Base-by-base conservation (phyloP, 192 early-diverging fungal genomes). In the Pilaira anomala region DNA sequence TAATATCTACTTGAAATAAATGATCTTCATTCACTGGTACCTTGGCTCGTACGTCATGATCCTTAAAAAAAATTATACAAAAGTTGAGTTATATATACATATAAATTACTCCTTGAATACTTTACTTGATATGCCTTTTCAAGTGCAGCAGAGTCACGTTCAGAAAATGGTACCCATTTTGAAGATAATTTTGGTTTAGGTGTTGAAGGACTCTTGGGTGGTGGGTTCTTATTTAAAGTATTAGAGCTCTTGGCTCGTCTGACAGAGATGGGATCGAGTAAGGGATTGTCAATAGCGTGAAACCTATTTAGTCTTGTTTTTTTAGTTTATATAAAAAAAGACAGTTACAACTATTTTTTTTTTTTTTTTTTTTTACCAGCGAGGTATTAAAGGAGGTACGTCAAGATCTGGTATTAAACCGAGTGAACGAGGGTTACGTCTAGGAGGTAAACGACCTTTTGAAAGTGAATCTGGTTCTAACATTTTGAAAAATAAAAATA, bases 1-100 rank as follows among this genome's bases (percentile, higher is more conserved):
- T 65, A 21, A 94, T 83, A 70, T 91, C 80, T 22, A 91, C 91
- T 73, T 94, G 88, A 76, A 87, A 91, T 28, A 94, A 70, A 62
- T 85, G 71, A 62, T 94, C 91, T 61, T 93, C 89, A 58, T 88
- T 87, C 14, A 91, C 88, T 19, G 83, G 70, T 13, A 92, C 84
- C 41, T 72, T 84, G 18, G 69, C 48, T 50, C 60, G 46, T 36
- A 72, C 48, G 63, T 60, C 67, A 59, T 73, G 41, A 65, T 58
- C 44, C 72, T 74, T 13, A 41, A 16, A 14, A n/a, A 4, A 12
- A n/a, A n/a, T n/a, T n/a, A n/a, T n/a, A n/a, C n/a, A n/a, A n/a
- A 58, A 4, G 24, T 21, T 24, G 24, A 6, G 7, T 51, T 45
- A 48, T 48, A 24, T 22, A 14, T 50, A 19, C 29, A 14, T 0